Base-by-base conservation (phyloP, 768 basidiomycete genomes). In the Leccinum longicurvipes region DNA sequence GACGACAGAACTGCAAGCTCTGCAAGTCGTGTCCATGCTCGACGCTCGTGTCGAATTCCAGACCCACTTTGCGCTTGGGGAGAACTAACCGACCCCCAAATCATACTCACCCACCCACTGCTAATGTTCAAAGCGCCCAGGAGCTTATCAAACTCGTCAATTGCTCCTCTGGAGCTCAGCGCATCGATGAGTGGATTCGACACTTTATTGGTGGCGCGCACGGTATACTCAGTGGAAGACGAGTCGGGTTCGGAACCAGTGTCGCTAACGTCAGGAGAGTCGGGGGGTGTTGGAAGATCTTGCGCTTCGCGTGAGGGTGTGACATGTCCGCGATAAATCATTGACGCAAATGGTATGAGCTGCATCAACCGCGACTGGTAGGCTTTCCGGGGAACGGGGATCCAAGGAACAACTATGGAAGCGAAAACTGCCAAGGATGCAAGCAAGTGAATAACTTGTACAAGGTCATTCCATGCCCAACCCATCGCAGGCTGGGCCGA, bases 401-500 rank as follows among this genome's bases (percentile, higher is more conserved):
- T 56, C 77, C 80, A 76, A 60, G 74, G 67, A 4, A 83, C 54
- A 28, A 87, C 74, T 56, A 85, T 81, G 19, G 80, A 79, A 53
- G 78, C 66, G 53, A 91, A 77, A 5, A 91, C 80, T 0, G 86
- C 70, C 31, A 83, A 65, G 12, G 87, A 89, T 12, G 87, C 84
- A 23, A 82, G 59, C 2, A 91, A 72, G 61, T 91, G 89, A 70
- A 87, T 78, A 4, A 75, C 63, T 62, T 89, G 87, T n/a, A 86
- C 63, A 44, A 76, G 70, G 49, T 85, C 80, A 44, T 75, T 74
- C 76, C 79, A 79, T 6, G 75, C 72, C 74, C 79, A 85, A 34
- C 60, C 56, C 3, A 45, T 49, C 25, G 49, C 34, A 23, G 61
- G 53, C 6, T 64, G 44, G 10, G 66, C 15, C 17, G 24, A n/a